These are phyloP conservation scores for Tuber borchii DNA, from an alignment of 495 filamentous ascomycete species.

Conservation along the genomic window DNA sequence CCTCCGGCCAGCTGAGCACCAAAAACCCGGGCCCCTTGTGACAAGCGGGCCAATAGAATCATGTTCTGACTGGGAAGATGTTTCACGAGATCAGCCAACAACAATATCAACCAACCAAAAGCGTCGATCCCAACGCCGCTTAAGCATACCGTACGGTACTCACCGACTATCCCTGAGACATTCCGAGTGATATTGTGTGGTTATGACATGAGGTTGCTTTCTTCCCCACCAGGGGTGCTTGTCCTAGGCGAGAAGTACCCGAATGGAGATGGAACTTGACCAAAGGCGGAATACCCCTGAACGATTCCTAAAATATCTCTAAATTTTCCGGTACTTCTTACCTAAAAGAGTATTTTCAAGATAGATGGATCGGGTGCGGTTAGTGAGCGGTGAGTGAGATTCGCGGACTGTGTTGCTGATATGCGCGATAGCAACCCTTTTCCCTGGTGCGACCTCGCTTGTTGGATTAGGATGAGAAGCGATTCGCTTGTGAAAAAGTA, in stretches of 20 bases:
- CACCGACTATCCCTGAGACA: neutral
- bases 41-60: neutral
- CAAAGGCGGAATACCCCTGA: too few relatives aligned
- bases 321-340: too few relatives aligned
- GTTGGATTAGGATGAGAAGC: neutral
- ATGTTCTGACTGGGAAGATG: neutral
- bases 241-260: too few relatives aligned
- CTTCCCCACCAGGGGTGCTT: neutral
- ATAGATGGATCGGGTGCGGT: neutral
- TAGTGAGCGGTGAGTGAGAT: neutral
- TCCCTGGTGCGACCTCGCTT: neutral
- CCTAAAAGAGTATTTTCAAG: neutral
- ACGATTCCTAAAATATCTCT: too few relatives aligned
- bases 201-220: neutral
- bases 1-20: neutral
- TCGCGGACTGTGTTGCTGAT: neutral
- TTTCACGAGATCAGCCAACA: neutral
- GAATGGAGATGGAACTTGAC: too few relatives aligned
- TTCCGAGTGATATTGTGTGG: neutral
- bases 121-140: neutral
- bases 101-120: neutral
- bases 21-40: neutral
- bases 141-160: too few relatives aligned
- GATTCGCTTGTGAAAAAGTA: neutral
- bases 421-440: neutral